A percentile compares a stretch with the other conserved stretches of the same genome.
These are phyloP conservation scores for Corchorus olitorius DNA, from an alignment of 345 rosid genomes.

Conservation along the genomic window DNA sequence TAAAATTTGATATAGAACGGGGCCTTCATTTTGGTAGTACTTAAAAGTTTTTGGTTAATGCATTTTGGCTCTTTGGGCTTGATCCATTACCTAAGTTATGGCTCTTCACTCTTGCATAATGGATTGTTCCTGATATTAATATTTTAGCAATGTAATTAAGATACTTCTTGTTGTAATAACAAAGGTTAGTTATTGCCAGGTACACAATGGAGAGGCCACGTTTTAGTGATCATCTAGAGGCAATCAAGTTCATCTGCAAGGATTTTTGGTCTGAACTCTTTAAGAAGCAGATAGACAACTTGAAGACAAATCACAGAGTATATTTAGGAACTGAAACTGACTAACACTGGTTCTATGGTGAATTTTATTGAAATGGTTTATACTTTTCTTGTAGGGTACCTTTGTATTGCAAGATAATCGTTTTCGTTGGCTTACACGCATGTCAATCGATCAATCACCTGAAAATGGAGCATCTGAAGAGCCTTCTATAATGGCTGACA, in stretches of 20 bases:
- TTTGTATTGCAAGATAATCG: constrained; percentile 96
- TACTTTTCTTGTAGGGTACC: constrained; percentile 70
- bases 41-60: background rate
- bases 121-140: background rate
- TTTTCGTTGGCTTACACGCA: constrained; percentile 85
- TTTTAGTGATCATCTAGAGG: constrained; percentile 89
- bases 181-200: constrained; percentile 35
- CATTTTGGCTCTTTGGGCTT: background rate
- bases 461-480: constrained; percentile 54
- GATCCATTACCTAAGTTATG: background rate
- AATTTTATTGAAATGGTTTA: background rate
- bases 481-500: constrained; percentile 54
- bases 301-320: constrained; percentile 96
- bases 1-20: background rate
- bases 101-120: background rate
- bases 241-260: constrained; percentile 97
- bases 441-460: constrained; percentile 59
- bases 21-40: background rate
- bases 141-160: background rate
- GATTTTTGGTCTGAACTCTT: constrained; percentile 98
- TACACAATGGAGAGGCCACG: constrained; percentile 96
- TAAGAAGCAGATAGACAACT: constrained; percentile 97
- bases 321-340: background rate
- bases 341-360: background rate
- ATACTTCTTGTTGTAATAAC: constrained; percentile 2